These are phyloP conservation scores for Sporothrix dimorphospora DNA, from an alignment of 2,329 filamentous ascomycete species.

Conservation along the genomic window DNA sequence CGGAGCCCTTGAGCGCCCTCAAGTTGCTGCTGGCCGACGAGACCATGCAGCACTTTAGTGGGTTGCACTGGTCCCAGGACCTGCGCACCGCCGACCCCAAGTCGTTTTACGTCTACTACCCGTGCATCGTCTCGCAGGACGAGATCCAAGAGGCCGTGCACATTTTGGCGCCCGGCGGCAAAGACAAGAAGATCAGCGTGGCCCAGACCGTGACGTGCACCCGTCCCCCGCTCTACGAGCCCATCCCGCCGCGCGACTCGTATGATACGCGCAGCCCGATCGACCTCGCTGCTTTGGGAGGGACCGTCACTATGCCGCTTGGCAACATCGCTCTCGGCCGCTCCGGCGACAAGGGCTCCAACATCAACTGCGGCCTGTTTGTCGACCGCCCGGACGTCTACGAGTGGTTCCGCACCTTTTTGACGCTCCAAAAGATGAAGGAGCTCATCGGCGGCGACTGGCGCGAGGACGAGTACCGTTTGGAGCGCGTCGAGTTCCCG, in stretches of 20 bases:
- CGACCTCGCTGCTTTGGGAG: slow-evolving; percentile 41
- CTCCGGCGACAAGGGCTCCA: slow-evolving; percentile 43
- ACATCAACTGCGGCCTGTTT: slow-evolving; percentile 43
- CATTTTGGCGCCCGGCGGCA: not conserved
- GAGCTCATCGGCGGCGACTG: slow-evolving; percentile 43
- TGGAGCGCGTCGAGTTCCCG: slow-evolving; percentile 53
- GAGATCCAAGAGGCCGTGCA: slow-evolving; percentile 35
- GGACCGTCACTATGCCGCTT: slow-evolving; percentile 37
- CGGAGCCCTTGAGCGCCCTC: slow-evolving; percentile 38
- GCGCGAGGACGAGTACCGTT: slow-evolving; percentile 43
- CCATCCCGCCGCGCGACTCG: slow-evolving; percentile 30
- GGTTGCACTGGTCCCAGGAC: slow-evolving; percentile 49
- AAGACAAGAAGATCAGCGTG: not conserved
- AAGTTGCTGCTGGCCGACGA: slow-evolving; percentile 38
- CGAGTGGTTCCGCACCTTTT: slow-evolving; percentile 44
- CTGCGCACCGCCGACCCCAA: slow-evolving; percentile 43
- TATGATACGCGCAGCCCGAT: slow-evolving; percentile 18
- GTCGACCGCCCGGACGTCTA: slow-evolving; percentile 45
- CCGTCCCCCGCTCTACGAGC: slow-evolving; percentile 37
- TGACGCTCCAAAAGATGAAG: slow-evolving; percentile 44
- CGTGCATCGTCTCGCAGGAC: slow-evolving; percentile 40
- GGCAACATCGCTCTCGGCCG: slow-evolving; percentile 38
- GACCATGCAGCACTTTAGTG: slow-evolving; percentile 50
- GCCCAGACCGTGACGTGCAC: slow-evolving; percentile 33
- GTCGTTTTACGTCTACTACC: slow-evolving; percentile 49